phyloP scores from a whole-genome alignment of 345 rosid genomes.

The Sonneratia caseolaris region DNA sequence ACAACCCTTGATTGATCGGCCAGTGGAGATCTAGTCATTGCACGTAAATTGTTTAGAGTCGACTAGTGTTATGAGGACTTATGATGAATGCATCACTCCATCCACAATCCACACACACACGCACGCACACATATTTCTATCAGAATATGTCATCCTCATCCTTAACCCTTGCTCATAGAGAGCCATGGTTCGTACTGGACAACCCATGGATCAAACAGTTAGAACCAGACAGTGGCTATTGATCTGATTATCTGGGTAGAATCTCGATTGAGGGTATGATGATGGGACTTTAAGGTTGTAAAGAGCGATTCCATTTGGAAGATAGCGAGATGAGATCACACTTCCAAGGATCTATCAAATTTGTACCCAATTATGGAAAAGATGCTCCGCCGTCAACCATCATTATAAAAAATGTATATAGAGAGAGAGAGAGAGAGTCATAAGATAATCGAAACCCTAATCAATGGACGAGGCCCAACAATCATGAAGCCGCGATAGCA shows the following conservation, averaged over 20 bases:
- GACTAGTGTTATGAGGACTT: not conserved
- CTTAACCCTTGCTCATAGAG: too few species aligned
- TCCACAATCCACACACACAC: not conserved
- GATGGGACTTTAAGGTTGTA: not conserved
- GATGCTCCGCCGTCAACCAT: conserved; percentile 10
- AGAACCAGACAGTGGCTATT: not conserved
- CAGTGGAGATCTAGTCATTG: conserved; percentile 33
- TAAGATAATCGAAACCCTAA: not conserved
- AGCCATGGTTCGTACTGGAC: not conserved
- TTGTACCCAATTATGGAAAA: not conserved
- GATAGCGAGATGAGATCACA: conserved; percentile 2
- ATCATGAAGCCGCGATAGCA: conserved; percentile 1
- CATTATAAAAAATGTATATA: not conserved
- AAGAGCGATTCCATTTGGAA: conserved; percentile 2
- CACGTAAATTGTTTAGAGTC: conserved; percentile 3
- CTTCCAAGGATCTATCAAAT: not conserved
- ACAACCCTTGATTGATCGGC: conserved; percentile 17
- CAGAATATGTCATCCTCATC: too few species aligned
- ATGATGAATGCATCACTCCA: not conserved
- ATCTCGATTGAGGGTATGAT: not conserved
- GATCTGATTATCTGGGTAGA: not conserved
- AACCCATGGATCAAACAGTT: not conserved
- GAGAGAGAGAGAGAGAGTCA: not conserved
- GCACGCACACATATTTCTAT: too few species aligned
- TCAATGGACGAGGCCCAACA: conserved; percentile 4